Conservation (phyloP, 129 eudicot genomes). For the Logfia minima region DNA sequence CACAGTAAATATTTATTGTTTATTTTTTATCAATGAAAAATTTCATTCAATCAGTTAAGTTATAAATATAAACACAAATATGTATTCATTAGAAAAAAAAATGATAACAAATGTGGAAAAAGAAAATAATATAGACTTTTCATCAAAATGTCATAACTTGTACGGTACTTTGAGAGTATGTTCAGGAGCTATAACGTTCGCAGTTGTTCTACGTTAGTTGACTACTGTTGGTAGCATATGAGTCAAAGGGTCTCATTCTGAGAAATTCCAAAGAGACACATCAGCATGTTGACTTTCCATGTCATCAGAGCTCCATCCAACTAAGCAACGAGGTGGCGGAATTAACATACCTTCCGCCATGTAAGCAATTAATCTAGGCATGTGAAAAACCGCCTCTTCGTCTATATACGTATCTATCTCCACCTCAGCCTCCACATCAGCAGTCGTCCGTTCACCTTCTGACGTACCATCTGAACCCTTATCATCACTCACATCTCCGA, state of each 20-base stretch:
- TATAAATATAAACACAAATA: no score
- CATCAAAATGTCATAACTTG: no score
- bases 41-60: no score
- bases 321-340: constrained; percentile 55
- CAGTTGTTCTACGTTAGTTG: no score
- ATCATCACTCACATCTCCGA: constrained; percentile 10
- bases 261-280: constrained; percentile 54
- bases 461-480: constrained; percentile 8
- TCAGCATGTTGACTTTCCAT: constrained; percentile 41
- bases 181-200: no score
- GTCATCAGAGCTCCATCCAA: constrained; percentile 36
- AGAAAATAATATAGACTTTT: no score
- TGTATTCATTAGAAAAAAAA: no score
- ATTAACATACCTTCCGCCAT: constrained; percentile 60
- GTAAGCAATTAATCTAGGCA: constrained; percentile 43
- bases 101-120: no score
- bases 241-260: constrained; percentile 23
- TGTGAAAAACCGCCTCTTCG: constrained; percentile 44
- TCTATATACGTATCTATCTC: constrained; percentile 33
- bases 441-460: not conserved
- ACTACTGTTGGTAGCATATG: no score
- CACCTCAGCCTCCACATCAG: not conserved
- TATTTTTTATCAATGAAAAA: no score
- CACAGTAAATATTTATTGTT: not conserved
- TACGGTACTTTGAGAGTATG: no score